These are phyloP conservation scores for Skeletonema menzelii DNA, from an alignment of 108 stramenopile species.

Conservation along the genomic window DNA sequence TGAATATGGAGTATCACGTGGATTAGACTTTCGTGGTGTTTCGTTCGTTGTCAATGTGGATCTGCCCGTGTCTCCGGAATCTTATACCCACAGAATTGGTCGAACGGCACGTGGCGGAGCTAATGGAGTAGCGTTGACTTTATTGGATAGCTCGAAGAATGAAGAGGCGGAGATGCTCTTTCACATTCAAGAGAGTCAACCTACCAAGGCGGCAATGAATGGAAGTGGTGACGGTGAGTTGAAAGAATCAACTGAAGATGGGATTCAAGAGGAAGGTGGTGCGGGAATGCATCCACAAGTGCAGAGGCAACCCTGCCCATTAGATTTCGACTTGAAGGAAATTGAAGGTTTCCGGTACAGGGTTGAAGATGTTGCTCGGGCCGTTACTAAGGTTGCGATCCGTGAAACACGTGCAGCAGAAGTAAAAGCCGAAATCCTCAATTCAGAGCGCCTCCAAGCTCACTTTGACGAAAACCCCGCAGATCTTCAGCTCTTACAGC, in stretches of 20 bases:
- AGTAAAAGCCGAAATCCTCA: constrained; percentile 91
- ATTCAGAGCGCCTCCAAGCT: constrained; percentile 87
- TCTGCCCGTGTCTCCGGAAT: constrained; percentile 83
- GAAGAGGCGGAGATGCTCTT: constrained; percentile 59
- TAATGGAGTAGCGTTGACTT: constrained; percentile 91
- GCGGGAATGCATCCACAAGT: constrained; percentile 11
- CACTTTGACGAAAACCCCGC: constrained; percentile 97
- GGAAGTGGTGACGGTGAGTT: constrained; percentile 46
- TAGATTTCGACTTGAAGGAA: constrained; percentile 94
- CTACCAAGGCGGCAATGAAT: constrained; percentile 35
- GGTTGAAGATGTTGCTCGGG: constrained; percentile 91
- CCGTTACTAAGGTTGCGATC: constrained; percentile 87
- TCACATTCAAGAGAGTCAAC: constrained; percentile 84
- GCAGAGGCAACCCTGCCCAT: constrained; percentile 86
- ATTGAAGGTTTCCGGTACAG: constrained; percentile 97
- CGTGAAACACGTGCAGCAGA: constrained; percentile 93
- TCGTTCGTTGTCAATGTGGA: constrained; percentile 97
- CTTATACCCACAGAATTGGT: constrained; percentile 98
- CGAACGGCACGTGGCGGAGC: constrained; percentile 96
- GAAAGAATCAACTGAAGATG: constrained; percentile 45
- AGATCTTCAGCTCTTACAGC: constrained; percentile 84
- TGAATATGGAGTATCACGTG: constrained; percentile 94
- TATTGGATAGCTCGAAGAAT: constrained; percentile 63
- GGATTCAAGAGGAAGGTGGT: constrained; percentile 2
- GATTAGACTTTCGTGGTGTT: constrained; percentile 95